phyloP scores from a whole-genome alignment of 176 grass and related monocot genomes.

The Raddia distichophylla region DNA sequence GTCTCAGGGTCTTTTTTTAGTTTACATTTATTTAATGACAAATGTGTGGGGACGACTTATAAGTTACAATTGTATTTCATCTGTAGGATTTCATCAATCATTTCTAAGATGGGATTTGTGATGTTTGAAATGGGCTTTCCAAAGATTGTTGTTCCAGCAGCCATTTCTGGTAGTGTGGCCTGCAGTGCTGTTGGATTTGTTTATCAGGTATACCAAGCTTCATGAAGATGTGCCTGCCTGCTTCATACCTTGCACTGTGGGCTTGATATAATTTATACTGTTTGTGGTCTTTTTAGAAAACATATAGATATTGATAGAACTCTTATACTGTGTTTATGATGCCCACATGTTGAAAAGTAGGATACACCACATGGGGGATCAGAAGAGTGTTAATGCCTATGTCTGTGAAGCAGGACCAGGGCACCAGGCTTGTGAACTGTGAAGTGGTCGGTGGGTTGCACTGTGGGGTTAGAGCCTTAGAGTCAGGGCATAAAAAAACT shows the following conservation, averaged over 20 bases:
- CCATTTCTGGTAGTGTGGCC: slow-evolving; percentile 79
- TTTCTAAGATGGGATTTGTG: slow-evolving; percentile 97
- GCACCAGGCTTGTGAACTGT: slow-evolving; percentile 1
- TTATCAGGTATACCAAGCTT: slow-evolving; percentile 77
- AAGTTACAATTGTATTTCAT: slow-evolving; percentile 34
- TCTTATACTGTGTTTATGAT: slow-evolving; percentile 22
- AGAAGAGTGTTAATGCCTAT: background rate
- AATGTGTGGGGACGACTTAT: slow-evolving; percentile 11
- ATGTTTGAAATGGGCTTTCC: slow-evolving; percentile 87
- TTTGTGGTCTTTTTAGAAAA: slow-evolving; percentile 22
- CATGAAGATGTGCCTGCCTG: background rate
- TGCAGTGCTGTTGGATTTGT: slow-evolving; percentile 94
- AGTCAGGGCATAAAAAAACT: background rate
- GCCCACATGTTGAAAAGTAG: slow-evolving; percentile 7
- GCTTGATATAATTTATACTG: slow-evolving; percentile 4
- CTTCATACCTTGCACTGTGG: background rate
- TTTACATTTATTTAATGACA: background rate
- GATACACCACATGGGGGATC: background rate
- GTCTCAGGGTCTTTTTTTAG: background rate
- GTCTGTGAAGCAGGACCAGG: slow-evolving; percentile 18
- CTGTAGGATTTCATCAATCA: slow-evolving; percentile 90
- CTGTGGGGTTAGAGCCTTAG: background rate
- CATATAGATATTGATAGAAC: background rate
- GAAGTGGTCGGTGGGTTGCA: slow-evolving; percentile 5
- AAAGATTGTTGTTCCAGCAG: slow-evolving; percentile 80